A percentile compares a stretch with the other conserved stretches of the same genome.
Evolutionary conservation across 2,329 filamentous ascomycete species (phyloP).

Genomic region (Aureobasidium sp.): DNA sequence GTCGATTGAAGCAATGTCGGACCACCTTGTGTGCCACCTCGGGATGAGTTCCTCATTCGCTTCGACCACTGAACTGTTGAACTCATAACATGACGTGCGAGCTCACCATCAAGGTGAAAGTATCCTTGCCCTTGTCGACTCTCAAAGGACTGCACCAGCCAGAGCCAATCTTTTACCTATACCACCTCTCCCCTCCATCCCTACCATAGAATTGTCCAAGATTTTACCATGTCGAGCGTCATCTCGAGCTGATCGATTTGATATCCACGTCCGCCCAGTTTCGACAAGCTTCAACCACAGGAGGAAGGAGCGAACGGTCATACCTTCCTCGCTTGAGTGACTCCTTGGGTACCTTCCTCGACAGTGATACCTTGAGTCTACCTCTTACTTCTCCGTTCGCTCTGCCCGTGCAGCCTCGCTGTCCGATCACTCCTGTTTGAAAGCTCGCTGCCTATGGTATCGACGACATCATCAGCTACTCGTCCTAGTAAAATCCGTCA

Average conservation of each 20-base stretch:
- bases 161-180: not conserved
- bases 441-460: too few relatives aligned
- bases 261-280: not conserved
- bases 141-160: not conserved
- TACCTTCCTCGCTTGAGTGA: slow-evolving; percentile 1
- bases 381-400: not conserved
- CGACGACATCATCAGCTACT: too few relatives aligned
- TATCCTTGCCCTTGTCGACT: not conserved
- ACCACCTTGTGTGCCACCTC: not conserved
- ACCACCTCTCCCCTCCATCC: not conserved
- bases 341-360: slow-evolving; percentile 1
- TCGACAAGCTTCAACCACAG: not conserved
- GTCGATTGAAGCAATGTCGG: not conserved
- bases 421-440: too few relatives aligned
- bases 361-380: not conserved
- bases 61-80: not conserved
- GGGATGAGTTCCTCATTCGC: not conserved
- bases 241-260: not conserved
- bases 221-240: slow-evolving; percentile 2
- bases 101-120: slow-evolving; percentile 15
- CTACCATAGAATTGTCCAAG: not conserved
- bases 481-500: too few relatives aligned
- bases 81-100: slow-evolving; percentile 10
- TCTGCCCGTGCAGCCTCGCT: too few relatives aligned
- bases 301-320: not conserved